Conservation (phyloP, 192 early-diverging fungal species). For the Podila horticola region DNA sequence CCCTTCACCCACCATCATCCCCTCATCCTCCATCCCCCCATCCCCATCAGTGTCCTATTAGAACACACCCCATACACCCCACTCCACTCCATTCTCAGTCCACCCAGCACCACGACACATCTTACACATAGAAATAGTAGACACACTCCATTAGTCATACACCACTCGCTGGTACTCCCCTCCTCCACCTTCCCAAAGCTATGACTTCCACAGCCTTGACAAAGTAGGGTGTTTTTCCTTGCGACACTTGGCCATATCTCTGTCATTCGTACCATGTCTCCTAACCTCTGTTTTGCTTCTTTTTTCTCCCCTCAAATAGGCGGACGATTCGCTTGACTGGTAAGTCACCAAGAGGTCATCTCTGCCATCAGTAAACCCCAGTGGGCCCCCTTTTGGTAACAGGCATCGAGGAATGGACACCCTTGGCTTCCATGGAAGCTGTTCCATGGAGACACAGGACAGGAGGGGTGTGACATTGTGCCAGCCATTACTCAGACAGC, state of each 20-base stretch:
- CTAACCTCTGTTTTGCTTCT: neutral
- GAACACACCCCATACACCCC: neutral
- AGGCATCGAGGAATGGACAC: too few relatives aligned
- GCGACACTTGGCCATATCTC: neutral
- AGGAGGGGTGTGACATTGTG: too few relatives aligned
- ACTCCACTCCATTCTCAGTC: neutral
- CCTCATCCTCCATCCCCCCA: neutral
- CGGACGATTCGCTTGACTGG: slow-evolving; percentile 41
- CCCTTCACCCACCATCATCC: neutral
- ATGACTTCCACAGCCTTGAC: slow-evolving; percentile 27
- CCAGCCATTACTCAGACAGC: too few relatives aligned
- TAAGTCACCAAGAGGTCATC: slow-evolving; percentile 5
- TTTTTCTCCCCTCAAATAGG: slow-evolving; percentile 1
- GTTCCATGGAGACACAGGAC: too few relatives aligned
- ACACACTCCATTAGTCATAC: neutral
- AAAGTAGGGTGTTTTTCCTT: neutral
- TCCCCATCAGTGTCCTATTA: neutral
- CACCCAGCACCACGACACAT: neutral
- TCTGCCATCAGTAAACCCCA: neutral
- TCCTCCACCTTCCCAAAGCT: neutral
- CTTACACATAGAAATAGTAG: neutral
- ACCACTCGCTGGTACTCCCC: neutral
- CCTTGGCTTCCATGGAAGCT: too few relatives aligned
- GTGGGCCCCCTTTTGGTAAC: neutral
- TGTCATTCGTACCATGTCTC: neutral